Conservation (phyloP, 208 protist species). For the Kentomonas sorsogonicus region DNA sequence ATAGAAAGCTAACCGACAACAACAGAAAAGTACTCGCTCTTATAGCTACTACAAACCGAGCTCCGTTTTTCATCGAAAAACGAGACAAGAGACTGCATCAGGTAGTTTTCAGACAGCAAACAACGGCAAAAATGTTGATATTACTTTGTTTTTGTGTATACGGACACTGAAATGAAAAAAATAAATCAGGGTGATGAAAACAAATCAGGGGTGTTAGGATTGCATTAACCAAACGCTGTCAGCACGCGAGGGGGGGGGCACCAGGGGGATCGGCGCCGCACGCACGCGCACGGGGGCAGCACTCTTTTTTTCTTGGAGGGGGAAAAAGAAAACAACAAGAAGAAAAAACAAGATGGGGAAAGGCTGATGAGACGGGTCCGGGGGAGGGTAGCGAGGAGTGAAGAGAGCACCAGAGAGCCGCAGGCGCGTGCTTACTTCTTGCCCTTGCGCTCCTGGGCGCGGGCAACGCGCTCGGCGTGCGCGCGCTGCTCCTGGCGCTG, state of each 20-base stretch:
- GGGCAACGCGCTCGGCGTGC: slow-evolving; percentile 77
- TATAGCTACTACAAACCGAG: no score
- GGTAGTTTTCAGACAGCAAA: no score
- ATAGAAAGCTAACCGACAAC: no score
- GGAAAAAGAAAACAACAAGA: slow-evolving; percentile 4
- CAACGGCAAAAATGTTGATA: slow-evolving; percentile 10
- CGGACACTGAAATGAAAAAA: background rate
- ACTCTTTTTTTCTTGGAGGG: background rate
- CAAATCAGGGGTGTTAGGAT: no score
- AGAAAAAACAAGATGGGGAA: background rate
- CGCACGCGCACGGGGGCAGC: background rate
- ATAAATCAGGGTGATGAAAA: no score
- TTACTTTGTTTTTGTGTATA: slow-evolving; percentile 7
- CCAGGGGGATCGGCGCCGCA: no score
- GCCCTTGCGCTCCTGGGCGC: slow-evolving; percentile 73
- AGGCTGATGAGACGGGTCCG: background rate
- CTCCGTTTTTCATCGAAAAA: no score
- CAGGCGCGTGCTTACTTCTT: slow-evolving; percentile 10
- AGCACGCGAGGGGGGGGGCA: no score
- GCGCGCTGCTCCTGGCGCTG: slow-evolving; percentile 76
- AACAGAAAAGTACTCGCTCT: no score
- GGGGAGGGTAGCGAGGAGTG: background rate
- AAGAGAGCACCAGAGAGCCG: background rate
- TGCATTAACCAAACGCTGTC: no score
- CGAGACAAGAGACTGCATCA: no score